Evolutionary conservation across 768 basidiomycete genomes (phyloP).

Genomic region (Boletellus ananas): DNA sequence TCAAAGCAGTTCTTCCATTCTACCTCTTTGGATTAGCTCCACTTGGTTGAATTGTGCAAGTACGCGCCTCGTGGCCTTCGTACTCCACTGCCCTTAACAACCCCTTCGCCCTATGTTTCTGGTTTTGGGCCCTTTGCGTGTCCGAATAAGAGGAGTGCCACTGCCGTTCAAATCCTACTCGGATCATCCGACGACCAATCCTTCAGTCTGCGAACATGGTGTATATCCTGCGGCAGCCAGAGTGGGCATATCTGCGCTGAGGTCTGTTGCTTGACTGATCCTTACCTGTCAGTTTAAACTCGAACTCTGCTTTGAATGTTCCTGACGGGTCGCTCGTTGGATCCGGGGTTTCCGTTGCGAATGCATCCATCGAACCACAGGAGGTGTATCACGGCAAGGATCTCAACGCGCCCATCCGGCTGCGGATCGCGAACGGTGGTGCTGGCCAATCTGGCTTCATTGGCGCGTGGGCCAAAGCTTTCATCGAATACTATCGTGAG

Average conservation of each 20-base stretch:
- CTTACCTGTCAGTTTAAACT: not conserved
- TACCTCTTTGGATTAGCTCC: conserved; percentile 1
- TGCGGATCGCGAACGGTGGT: conserved; percentile 49
- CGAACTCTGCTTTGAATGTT: not conserved
- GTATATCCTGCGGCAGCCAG: not conserved
- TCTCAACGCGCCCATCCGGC: conserved; percentile 28
- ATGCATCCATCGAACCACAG: conserved; percentile 11
- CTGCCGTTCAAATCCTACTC: not conserved
- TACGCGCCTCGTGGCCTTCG: not conserved
- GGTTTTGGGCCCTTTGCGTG: not conserved
- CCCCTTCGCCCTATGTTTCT: not conserved
- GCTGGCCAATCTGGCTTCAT: conserved; percentile 52
- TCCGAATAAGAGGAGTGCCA: not conserved
- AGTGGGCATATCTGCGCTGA: not conserved
- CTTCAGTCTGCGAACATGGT: not conserved
- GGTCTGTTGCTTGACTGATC: not conserved
- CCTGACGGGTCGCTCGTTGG: conserved; percentile 2
- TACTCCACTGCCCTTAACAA: not conserved
- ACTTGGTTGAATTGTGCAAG: conserved; percentile 1
- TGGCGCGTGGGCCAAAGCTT: conserved; percentile 44
- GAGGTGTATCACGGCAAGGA: conserved; percentile 42
- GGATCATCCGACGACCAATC: not conserved
- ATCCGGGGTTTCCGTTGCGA: not conserved
- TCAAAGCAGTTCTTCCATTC: conserved; percentile 7
- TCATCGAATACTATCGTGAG: conserved; percentile 32